These are phyloP conservation scores for Auriscalpium orientale DNA, from an alignment of 768 basidiomycete genomes.

Conservation along the genomic window DNA sequence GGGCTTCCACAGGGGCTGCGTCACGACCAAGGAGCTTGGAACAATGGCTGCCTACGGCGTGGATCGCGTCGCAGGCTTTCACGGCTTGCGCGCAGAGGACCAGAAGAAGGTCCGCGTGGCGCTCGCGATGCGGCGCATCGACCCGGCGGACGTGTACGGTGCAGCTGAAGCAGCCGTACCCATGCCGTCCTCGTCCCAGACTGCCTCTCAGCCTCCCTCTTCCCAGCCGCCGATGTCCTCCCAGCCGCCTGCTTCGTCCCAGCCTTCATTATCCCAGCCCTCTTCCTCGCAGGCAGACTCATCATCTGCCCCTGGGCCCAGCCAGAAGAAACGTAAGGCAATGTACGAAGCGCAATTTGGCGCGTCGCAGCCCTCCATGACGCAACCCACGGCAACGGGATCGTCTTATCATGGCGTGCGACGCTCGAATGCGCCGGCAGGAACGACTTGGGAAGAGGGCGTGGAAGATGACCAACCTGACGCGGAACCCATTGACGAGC, in stretches of 20 bases:
- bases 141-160: conserved; percentile 48
- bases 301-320: conserved; percentile 16
- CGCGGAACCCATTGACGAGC: conserved; percentile 42
- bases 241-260: conserved; percentile 5
- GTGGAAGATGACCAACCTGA: conserved; percentile 4
- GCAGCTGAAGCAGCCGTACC: conserved; percentile 26
- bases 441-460: conserved; percentile 16
- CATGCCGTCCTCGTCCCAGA: neutral
- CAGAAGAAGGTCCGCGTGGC: conserved; percentile 57
- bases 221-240: neutral
- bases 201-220: neutral
- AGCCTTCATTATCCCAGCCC: neutral
- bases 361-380: conserved; percentile 14
- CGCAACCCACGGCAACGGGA: conserved; percentile 7
- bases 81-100: conserved; percentile 38
- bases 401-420: neutral
- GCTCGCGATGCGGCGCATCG: conserved; percentile 44
- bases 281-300: neutral
- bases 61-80: neutral
- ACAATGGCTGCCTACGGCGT: conserved; percentile 2
- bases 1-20: conserved; percentile 7
- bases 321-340: conserved; percentile 40
- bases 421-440: neutral
- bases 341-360: conserved; percentile 17
- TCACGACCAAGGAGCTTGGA: conserved; percentile 8